Conservation (phyloP, 75 land plant genomes). For the Pinus albicaulis region DNA sequence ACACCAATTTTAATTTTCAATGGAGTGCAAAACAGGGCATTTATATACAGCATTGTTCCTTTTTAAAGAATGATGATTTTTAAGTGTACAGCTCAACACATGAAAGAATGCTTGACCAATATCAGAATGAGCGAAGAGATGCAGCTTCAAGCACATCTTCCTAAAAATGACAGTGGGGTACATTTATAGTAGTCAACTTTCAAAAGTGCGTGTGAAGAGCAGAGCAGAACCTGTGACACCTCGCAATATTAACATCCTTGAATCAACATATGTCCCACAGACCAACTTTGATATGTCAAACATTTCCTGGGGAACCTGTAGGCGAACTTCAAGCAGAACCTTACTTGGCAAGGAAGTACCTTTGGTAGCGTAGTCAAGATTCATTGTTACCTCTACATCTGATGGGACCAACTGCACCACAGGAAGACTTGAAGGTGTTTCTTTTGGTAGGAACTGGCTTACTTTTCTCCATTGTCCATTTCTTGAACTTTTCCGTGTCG, state of each 20-base stretch:
- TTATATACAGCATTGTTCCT: conserved; percentile 5
- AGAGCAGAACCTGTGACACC: conserved; percentile 77
- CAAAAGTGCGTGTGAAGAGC: conserved; percentile 40
- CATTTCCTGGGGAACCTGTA: conserved; percentile 76
- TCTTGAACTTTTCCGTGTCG: conserved; percentile 10
- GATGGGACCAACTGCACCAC: conserved; percentile 48
- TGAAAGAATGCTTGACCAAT: not conserved
- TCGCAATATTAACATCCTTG: conserved; percentile 65
- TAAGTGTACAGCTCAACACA: not conserved
- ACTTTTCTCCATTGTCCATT: conserved; percentile 34
- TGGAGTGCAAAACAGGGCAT: not conserved
- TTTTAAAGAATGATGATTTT: not conserved
- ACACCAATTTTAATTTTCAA: not conserved
- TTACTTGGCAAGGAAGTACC: conserved; percentile 19
- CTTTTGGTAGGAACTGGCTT: conserved; percentile 26
- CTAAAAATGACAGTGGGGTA: not conserved
- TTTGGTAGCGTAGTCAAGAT: conserved; percentile 30
- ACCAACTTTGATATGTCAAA: conserved; percentile 79
- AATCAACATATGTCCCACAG: conserved; percentile 86
- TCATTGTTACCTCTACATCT: conserved; percentile 72
- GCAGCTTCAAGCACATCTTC: not conserved
- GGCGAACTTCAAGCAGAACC: conserved; percentile 54
- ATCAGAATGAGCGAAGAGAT: not conserved
- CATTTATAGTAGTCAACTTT: not conserved
- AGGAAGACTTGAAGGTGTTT: conserved; percentile 62